phyloP scores from a whole-genome alignment of 2,329 filamentous ascomycete species.

The Cercospora sp. region DNA sequence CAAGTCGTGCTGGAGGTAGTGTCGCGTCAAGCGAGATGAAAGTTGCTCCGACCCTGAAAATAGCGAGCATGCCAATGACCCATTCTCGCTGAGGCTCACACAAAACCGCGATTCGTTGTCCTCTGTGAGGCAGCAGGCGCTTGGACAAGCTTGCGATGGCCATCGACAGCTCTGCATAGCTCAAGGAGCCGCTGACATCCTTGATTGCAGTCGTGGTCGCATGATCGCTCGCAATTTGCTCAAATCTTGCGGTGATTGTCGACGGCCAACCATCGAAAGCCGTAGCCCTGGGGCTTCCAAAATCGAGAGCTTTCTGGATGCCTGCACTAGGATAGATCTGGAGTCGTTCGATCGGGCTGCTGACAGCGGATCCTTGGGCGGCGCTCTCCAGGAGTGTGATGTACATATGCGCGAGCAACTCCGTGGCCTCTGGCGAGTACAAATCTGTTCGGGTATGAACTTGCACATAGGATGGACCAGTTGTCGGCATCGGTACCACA shows the following conservation, averaged over 20 bases:
- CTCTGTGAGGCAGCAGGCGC: conserved; percentile 10
- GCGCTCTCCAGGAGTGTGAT: conserved; percentile 17
- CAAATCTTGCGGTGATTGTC: conserved; percentile 20
- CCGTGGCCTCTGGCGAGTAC: conserved; percentile 23
- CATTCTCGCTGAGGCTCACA: conserved; percentile 18
- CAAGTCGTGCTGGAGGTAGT: conserved; percentile 16
- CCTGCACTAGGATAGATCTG: conserved; percentile 14
- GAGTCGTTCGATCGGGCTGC: conserved; percentile 5
- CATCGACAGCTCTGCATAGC: conserved; percentile 17
- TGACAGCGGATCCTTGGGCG: conserved; percentile 3
- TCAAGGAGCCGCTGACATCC: conserved; percentile 14
- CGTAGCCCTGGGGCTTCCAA: conserved; percentile 4
- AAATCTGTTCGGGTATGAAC: conserved; percentile 18
- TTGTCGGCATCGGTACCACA: conserved; percentile 18
- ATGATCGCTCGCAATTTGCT: conserved; percentile 3
- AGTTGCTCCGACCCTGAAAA: conserved; percentile 13
- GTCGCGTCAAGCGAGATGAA: conserved; percentile 25
- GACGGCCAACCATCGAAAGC: conserved; percentile 15
- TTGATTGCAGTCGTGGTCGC: conserved; percentile 9
- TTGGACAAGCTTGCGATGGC: conserved; percentile 4
- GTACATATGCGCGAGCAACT: conserved; percentile 21
- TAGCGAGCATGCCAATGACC: conserved; percentile 20
- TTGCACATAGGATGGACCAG: conserved; percentile 22
- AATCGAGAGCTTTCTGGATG: conserved; percentile 16
- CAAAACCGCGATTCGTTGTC: conserved; percentile 18